Percentiles rank a stretch among this genome's conserved stretches.
phyloP scores from a whole-genome alignment of 2,329 filamentous ascomycete genomes.

The Phialemoniopsis sp. region DNA sequence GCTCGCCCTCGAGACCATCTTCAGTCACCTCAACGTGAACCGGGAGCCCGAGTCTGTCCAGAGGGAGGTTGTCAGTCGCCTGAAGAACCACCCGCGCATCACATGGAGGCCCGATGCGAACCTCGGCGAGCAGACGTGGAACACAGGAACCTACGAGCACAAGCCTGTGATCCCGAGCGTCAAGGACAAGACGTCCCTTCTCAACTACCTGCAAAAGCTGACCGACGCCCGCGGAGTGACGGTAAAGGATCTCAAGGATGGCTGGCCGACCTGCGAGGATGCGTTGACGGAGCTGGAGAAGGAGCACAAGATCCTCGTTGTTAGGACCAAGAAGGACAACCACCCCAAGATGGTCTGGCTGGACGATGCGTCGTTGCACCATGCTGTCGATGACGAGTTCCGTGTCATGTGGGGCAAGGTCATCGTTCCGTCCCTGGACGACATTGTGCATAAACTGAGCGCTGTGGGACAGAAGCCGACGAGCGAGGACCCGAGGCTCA shows the following conservation, averaged over 20 bases:
- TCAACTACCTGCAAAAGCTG: slow-evolving; percentile 77
- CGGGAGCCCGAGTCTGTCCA: slow-evolving; percentile 58
- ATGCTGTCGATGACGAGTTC: slow-evolving; percentile 79
- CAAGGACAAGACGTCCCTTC: slow-evolving; percentile 69
- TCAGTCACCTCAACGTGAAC: slow-evolving; percentile 74
- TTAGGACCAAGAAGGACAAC: slow-evolving; percentile 89
- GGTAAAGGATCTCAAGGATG: slow-evolving; percentile 92
- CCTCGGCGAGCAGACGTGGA: slow-evolving; percentile 53
- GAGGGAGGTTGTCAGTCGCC: slow-evolving; percentile 61
- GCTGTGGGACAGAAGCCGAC: slow-evolving; percentile 79
- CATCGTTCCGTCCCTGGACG: slow-evolving; percentile 69
- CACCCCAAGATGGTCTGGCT: slow-evolving; percentile 83
- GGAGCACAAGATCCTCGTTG: slow-evolving; percentile 77
- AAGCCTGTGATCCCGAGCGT: slow-evolving; percentile 78
- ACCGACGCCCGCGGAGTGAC: slow-evolving; percentile 75
- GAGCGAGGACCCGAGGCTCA: slow-evolving; percentile 68
- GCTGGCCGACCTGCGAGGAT: slow-evolving; percentile 82
- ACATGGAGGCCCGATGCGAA: slow-evolving; percentile 51
- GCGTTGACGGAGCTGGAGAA: slow-evolving; percentile 74
- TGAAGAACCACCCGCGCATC: slow-evolving; percentile 60
- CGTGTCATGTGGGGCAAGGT: slow-evolving; percentile 78
- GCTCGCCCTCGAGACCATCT: slow-evolving; percentile 70
- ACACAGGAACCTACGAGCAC: slow-evolving; percentile 73
- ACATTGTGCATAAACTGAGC: slow-evolving; percentile 72
- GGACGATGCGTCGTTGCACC: slow-evolving; percentile 74